phyloP scores from a whole-genome alignment of 169 alveolate genomes.

The Amoebophrya sp. region DNA sequence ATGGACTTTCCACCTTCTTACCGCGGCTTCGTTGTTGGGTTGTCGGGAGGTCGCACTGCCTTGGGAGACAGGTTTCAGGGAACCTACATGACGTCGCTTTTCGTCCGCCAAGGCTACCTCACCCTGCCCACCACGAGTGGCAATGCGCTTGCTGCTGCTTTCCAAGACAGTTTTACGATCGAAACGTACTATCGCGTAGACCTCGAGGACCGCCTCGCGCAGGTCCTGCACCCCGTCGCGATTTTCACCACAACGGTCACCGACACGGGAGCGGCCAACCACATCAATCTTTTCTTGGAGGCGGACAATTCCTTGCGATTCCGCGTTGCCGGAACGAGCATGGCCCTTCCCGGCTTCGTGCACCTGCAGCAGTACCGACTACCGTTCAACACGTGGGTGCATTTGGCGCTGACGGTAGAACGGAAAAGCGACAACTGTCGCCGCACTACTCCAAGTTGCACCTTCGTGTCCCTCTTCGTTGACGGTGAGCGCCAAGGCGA shows the following conservation, averaged over 20 bases:
- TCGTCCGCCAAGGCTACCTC: background rate
- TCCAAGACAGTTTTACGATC: background rate
- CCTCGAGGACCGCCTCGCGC: background rate
- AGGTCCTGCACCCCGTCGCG: background rate
- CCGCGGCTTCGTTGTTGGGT: background rate
- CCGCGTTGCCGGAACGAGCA: constrained; percentile 13
- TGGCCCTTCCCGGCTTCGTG: background rate
- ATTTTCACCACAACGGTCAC: background rate
- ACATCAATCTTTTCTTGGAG: background rate
- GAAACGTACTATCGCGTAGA: background rate
- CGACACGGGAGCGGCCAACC: background rate
- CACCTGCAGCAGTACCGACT: background rate
- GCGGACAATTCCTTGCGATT: background rate
- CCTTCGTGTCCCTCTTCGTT: background rate
- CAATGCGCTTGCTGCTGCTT: background rate
- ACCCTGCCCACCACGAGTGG: background rate
- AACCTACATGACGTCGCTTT: background rate
- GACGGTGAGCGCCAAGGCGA: background rate
- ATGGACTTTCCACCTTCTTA: background rate
- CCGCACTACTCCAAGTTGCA: background rate
- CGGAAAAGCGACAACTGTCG: background rate
- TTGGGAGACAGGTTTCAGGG: background rate
- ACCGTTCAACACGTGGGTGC: background rate
- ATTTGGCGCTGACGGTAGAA: background rate
- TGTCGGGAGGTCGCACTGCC: background rate